Percentiles rank a stretch among this genome's conserved stretches.
phyloP scores from a whole-genome alignment of 257 asterid genomes.

The Apocynum venetum region DNA sequence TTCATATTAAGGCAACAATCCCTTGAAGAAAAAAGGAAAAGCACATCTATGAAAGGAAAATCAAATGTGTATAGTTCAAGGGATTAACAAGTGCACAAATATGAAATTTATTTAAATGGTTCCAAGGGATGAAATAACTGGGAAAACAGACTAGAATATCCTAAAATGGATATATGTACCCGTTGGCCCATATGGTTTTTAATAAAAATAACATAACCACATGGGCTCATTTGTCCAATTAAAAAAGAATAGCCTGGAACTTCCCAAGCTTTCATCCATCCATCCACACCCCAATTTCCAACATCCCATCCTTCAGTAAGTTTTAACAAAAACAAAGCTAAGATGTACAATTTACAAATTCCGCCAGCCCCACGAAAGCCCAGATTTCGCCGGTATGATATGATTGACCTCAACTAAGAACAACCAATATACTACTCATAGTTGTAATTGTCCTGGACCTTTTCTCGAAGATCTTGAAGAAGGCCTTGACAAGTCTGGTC shows the following conservation, averaged over 20 bases:
- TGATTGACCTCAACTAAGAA: slow-evolving; percentile 8
- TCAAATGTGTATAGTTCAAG: not conserved
- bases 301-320: slow-evolving; percentile 30
- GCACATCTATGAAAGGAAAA: not conserved
- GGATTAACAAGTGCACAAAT: not conserved
- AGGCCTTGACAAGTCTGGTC: slow-evolving; percentile 46
- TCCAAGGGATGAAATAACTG: not conserved
- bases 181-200: slow-evolving; percentile 25
- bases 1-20: too few species aligned
- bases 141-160: slow-evolving; percentile 7
- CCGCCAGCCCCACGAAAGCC: slow-evolving; percentile 16
- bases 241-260: slow-evolving; percentile 22
- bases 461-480: slow-evolving; percentile 63
- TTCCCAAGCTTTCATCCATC: slow-evolving; percentile 24
- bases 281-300: slow-evolving; percentile 14
- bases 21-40: not conserved
- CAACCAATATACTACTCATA: slow-evolving; percentile 28
- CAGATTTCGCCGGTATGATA: not conserved
- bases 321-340: slow-evolving; percentile 49
- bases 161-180: slow-evolving; percentile 25
- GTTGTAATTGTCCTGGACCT: slow-evolving; percentile 62
- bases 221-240: slow-evolving; percentile 17
- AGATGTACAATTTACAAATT: slow-evolving; percentile 73
- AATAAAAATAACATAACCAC: slow-evolving; percentile 40
- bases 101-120: not conserved